Conservation (phyloP, 2,329 filamentous ascomycete genomes). For the Monilinia polystroma region DNA sequence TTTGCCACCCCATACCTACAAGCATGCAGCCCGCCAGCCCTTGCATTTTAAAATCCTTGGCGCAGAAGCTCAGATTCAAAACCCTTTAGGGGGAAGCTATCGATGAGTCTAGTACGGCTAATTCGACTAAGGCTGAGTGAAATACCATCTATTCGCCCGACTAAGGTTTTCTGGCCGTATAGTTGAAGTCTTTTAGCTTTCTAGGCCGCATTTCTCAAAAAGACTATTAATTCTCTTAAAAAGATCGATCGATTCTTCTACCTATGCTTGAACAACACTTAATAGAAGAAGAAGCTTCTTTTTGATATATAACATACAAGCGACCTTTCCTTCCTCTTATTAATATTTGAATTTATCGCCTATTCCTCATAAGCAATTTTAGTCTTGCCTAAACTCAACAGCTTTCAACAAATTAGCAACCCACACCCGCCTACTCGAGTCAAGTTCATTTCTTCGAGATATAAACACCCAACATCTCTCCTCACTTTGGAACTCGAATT, state of each 20-base stretch:
- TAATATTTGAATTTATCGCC: not conserved
- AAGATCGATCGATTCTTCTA: conserved; percentile 11
- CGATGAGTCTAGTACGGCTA: conserved; percentile 8
- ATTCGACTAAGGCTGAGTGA: conserved; percentile 23
- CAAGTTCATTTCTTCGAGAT: not conserved
- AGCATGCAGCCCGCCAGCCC: not conserved
- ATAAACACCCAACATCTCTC: not conserved
- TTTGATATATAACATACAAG: not conserved
- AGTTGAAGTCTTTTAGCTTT: conserved; percentile 6
- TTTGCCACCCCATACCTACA: conserved; percentile 15
- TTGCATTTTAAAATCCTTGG: not conserved
- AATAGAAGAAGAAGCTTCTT: not conserved
- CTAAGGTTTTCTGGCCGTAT: not conserved
- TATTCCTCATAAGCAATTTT: not conserved
- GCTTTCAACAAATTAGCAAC: not conserved
- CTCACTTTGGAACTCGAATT: not conserved
- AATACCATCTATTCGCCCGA: conserved; percentile 1
- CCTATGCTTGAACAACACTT: conserved; percentile 5
- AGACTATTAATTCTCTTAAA: conserved; percentile 4
- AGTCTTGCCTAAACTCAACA: not conserved
- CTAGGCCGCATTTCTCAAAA: not conserved
- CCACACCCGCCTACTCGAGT: conserved; percentile 6
- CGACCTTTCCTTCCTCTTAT: not conserved
- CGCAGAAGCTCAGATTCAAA: not conserved
- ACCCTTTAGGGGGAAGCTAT: not conserved